Evolutionary conservation across 108 stramenopile genomes (phyloP), one percentile per base, ranked within the genome.

Genomic region (Epithemia pelagica): DNA sequence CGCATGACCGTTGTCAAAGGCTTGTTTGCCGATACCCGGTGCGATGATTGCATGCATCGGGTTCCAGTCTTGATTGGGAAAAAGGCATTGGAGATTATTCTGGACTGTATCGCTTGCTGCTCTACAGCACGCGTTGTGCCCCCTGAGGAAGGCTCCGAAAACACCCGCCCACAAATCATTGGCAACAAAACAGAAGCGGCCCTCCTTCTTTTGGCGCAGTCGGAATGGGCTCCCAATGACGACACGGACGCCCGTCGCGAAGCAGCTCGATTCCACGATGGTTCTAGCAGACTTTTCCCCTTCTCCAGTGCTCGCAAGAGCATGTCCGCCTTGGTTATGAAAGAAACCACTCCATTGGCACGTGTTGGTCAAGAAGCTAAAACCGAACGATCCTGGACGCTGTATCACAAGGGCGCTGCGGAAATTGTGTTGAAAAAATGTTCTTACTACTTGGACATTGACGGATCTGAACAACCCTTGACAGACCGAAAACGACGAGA

Each of bases 1-100:
- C 73, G 86, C 24, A 89, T 90, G 88, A 90, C 86, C n/a, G 92
- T 93, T 23, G 88, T 90, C 31, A 70, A 68, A 10, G 89, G 86
- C 31, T 62, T 83, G 52, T 84, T 86, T 73, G 74, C 85, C 46
- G 74, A 78, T 52, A 64, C 66, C 30, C 59, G 57, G 32, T 76
- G 82, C 27, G 62, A 71, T 26, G 80, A 82, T 29, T 51, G 26
- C 51, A 62, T 68, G 58, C 55, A 68, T 59, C 65, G 65, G 19
- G 63, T 72, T 28, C 65, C 65, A 20, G 29, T 61, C 28, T 27
- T 61, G 52, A 74, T 85, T 22, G 66, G 64, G n/a, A 61, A 59
- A 23, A 59, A 68, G 10, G 79, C 82, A n/a, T 25, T 78, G 30
- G 68, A 76, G 1, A 65, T 71, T 30, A 78, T 88, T 53, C 57